phyloP scores from a whole-genome alignment of 352 stramenopile genomes.

The Phytophthora quininea region DNA sequence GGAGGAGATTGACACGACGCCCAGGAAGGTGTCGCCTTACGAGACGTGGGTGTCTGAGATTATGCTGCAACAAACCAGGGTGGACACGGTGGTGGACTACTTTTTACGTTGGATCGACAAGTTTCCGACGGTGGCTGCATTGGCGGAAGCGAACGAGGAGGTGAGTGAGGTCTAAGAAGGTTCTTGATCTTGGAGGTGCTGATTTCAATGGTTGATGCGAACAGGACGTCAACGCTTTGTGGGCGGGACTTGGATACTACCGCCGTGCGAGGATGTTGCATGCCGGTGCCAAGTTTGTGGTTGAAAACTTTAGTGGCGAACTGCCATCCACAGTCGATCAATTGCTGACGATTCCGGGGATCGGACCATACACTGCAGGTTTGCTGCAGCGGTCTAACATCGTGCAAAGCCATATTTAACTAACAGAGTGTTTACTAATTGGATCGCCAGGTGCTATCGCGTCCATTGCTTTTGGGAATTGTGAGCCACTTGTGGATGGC shows the following conservation, averaged over 20 bases:
- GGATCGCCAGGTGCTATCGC: slow-evolving; percentile 95
- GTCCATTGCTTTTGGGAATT: slow-evolving; percentile 96
- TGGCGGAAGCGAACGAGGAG: slow-evolving; percentile 94
- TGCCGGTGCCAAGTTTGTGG: slow-evolving; percentile 94
- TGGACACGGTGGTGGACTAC: slow-evolving; percentile 99
- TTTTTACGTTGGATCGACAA: slow-evolving; percentile 96
- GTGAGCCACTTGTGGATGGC: slow-evolving; percentile 96
- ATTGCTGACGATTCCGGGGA: slow-evolving; percentile 93
- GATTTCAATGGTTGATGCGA: slow-evolving; percentile 7
- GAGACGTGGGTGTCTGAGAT: slow-evolving; percentile 97
- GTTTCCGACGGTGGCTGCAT: slow-evolving; percentile 94
- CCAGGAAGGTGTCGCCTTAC: slow-evolving; percentile 79
- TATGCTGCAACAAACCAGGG: slow-evolving; percentile 99
- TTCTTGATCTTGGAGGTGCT: neutral
- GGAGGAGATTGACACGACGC: neutral
- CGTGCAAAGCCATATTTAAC: too few relatives aligned
- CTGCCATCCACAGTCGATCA: slow-evolving; percentile 89
- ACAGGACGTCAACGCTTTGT: slow-evolving; percentile 97
- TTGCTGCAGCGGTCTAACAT: too few relatives aligned
- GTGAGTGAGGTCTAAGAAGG: slow-evolving; percentile 23
- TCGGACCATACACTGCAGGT: slow-evolving; percentile 98
- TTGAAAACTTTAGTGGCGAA: slow-evolving; percentile 91
- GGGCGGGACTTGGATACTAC: slow-evolving; percentile 99
- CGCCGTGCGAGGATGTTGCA: slow-evolving; percentile 97
- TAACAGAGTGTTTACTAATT: too few relatives aligned